Evolutionary conservation across 2,329 filamentous ascomycete genomes (phyloP), one percentile per base, ranked within the genome.

Genomic region (Botrytis elliptica): DNA sequence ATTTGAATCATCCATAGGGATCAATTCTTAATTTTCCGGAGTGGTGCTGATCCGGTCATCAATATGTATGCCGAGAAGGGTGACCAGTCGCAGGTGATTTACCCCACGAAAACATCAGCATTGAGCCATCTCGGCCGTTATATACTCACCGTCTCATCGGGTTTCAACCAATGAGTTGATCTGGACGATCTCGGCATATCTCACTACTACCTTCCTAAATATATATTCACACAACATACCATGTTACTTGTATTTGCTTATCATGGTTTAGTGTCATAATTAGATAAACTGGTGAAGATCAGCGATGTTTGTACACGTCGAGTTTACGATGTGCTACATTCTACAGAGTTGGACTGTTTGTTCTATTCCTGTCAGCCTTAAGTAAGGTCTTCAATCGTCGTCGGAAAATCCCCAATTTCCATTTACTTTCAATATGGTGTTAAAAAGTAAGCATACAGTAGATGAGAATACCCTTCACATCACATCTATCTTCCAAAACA

Each of bases 401-500:
- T 49, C 42, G 9, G 57, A 36, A 20, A 59, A 10, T 2, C 36
- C 18, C 7, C 18, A 59, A 6, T 59, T 59, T 9, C 18, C 10
- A 36, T 59, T 8, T 1, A 4, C 16, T 10, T 63, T 5, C 42
- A 46, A 29, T 6, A 63, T 71, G 69, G 69, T n/a, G 25, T 25
- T 36, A 6, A 22, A 38, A 20, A 29, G 36, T 16, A 59, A 72
- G 52, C 55, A 73, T 14, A 66, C 57, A 12, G 59, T 75, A 25
- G 71, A 75, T 46, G 71, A 75, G 42, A 70, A 52, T 52, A n/a
- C 7, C 2, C 38, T 74, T 14, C 46, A 73, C 22, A 52, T 74
- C 33, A 74, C 75, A 20, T 74, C 75, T 0, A 49, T 75, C 29
- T 74, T 75, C n/a, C 49, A 59, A 12, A 70, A 63, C 8, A 68